These are phyloP conservation scores for Abelmoschus esculentus DNA, from an alignment of 345 rosid genomes.

Conservation along the genomic window DNA sequence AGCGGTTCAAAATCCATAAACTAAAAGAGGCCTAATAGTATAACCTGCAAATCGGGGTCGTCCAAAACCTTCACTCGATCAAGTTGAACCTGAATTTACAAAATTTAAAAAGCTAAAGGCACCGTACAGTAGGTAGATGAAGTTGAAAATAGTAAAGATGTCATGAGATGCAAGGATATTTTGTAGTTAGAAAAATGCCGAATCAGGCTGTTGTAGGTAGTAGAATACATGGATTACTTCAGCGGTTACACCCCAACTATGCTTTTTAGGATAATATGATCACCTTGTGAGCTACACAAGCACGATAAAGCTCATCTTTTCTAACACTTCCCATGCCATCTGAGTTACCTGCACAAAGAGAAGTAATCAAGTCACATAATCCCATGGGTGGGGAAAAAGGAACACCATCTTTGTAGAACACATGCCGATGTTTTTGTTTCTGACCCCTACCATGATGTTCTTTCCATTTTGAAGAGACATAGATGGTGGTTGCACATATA, in stretches of 20 bases:
- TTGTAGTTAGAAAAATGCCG: not conserved
- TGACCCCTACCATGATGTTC: not conserved
- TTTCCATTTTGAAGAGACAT: not conserved
- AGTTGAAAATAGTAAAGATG: not conserved
- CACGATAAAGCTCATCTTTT: constrained; percentile 52
- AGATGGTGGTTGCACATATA: not conserved
- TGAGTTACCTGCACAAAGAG: constrained; percentile 45
- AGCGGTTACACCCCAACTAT: not conserved
- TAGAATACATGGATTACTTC: not conserved
- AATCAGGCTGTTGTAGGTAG: not conserved
- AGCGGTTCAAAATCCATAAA: not conserved
- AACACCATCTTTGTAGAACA: not conserved
- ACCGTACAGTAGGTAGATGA: not conserved
- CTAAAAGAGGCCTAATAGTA: not conserved
- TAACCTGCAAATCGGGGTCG: constrained; percentile 65
- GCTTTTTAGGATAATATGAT: not conserved
- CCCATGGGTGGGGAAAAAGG: not conserved
- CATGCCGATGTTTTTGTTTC: not conserved
- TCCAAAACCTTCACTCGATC: constrained; percentile 60
- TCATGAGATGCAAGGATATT: not conserved
- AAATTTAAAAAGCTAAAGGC: constrained; percentile 1
- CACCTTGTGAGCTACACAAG: constrained; percentile 72
- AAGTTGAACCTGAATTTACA: constrained; percentile 40
- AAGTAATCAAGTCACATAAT: not conserved
- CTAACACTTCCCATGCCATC: constrained; percentile 72